Conservation (phyloP, 192 early-diverging fungal species). For the Coemansia sp. region DNA sequence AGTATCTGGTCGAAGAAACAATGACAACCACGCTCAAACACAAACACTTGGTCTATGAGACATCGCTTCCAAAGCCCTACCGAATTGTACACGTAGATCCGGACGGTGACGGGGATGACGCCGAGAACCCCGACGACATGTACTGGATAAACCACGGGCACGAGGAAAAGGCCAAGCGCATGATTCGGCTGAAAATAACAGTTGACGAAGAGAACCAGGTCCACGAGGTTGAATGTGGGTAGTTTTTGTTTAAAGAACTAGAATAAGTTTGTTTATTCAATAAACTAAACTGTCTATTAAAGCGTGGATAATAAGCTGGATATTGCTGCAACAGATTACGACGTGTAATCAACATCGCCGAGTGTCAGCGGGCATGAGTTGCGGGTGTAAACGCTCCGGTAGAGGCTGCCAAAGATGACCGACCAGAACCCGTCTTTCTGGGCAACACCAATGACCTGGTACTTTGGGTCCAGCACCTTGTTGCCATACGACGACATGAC, state of each 20-base stretch:
- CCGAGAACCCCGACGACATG: slow-evolving; percentile 43
- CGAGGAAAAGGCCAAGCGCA: slow-evolving; percentile 40
- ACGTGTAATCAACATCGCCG: slow-evolving; percentile 24
- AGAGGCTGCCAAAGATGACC: slow-evolving; percentile 33
- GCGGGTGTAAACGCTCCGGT: neutral
- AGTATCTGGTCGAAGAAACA: slow-evolving; percentile 34
- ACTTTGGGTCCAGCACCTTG: slow-evolving; percentile 21
- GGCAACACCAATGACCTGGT: slow-evolving; percentile 38
- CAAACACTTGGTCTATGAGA: slow-evolving; percentile 42
- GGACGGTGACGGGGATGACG: slow-evolving; percentile 40
- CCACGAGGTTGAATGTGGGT: slow-evolving; percentile 23
- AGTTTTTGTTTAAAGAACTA: too few species aligned
- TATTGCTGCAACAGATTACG: slow-evolving; percentile 4
- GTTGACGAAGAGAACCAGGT: slow-evolving; percentile 46
- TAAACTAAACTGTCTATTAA: too few species aligned
- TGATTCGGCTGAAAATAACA: slow-evolving; percentile 34
- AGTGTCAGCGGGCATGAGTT: slow-evolving; percentile 28
- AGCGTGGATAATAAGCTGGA: too few species aligned
- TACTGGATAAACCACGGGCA: slow-evolving; percentile 40
- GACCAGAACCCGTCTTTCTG: slow-evolving; percentile 51
- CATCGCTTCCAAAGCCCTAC: slow-evolving; percentile 43
- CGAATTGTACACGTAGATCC: slow-evolving; percentile 46
- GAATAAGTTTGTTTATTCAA: too few species aligned
- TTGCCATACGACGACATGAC: slow-evolving; percentile 20
- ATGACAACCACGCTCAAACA: slow-evolving; percentile 29